Percentiles rank a stretch among this genome's conserved stretches.
Conservation (phyloP, 2,329 filamentous ascomycete species). For the Diaporthe vexans region DNA sequence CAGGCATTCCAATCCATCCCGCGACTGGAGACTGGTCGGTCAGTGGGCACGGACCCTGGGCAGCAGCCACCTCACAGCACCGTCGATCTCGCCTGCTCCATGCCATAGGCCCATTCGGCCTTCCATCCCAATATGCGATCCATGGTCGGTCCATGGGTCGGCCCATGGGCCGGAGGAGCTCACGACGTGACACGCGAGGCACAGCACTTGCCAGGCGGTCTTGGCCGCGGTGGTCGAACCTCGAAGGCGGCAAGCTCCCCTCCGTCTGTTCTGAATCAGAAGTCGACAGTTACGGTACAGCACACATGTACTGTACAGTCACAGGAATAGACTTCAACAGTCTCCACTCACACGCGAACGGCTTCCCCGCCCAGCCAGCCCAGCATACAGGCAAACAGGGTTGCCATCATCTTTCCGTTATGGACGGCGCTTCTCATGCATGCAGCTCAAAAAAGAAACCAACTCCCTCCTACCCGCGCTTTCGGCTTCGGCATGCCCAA, state of each 20-base stretch:
- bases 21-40: slow-evolving; percentile 21
- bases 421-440: slow-evolving; percentile 39
- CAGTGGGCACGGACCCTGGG: slow-evolving; percentile 6
- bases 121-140: neutral
- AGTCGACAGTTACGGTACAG: slow-evolving; percentile 4
- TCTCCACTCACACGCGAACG: slow-evolving; percentile 37
- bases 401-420: slow-evolving; percentile 33
- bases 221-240: neutral
- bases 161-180: neutral
- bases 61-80: slow-evolving; percentile 14
- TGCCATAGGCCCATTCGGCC: neutral
- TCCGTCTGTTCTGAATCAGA: slow-evolving; percentile 28
- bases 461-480: slow-evolving; percentile 15
- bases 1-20: slow-evolving; percentile 33
- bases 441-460: slow-evolving; percentile 26
- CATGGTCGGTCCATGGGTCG: slow-evolving; percentile 3
- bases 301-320: neutral
- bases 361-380: slow-evolving; percentile 30
- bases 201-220: slow-evolving; percentile 1
- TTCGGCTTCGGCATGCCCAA: slow-evolving; percentile 1
- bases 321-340: slow-evolving; percentile 23
- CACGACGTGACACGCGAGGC: slow-evolving; percentile 1
- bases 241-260: slow-evolving; percentile 15
- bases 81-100: neutral
- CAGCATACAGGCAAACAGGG: neutral